Conservation (phyloP, 768 basidiomycete genomes). For the Hypholoma sublateritium region DNA sequence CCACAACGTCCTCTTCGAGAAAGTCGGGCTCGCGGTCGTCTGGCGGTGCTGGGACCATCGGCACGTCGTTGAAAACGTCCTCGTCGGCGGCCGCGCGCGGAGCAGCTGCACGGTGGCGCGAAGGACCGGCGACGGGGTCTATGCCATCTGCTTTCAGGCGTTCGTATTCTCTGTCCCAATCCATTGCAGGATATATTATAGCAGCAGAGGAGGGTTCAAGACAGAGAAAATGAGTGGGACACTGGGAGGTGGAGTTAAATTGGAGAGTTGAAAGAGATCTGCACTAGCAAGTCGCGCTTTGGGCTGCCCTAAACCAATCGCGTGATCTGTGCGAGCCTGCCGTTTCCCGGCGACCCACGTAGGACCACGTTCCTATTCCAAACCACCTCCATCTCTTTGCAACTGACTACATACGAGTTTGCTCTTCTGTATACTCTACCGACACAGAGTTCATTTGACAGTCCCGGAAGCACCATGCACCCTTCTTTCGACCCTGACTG, state of each 20-base stretch:
- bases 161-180: conserved; percentile 40
- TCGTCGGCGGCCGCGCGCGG: conserved; percentile 33
- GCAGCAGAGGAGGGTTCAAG: too few species aligned
- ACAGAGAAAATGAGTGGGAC: neutral
- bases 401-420: too few species aligned
- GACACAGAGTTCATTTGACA: too few species aligned
- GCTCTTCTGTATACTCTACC: too few species aligned
- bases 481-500: neutral
- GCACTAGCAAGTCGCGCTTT: conserved; percentile 21
- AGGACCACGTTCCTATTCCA: too few species aligned
- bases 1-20: conserved; percentile 28
- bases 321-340: neutral
- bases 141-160: conserved; percentile 16
- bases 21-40: conserved; percentile 11
- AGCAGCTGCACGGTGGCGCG: neutral
- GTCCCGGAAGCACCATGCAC: too few species aligned
- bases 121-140: conserved; percentile 13
- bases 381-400: too few species aligned
- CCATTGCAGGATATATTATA: conserved; percentile 19
- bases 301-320: conserved; percentile 27
- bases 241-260: neutral
- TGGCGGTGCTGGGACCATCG: conserved; percentile 26
- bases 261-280: neutral
- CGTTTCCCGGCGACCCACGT: too few species aligned
- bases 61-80: conserved; percentile 15